Conservation (phyloP, 2,329 filamentous ascomycete genomes). For the Pleurostoma richardsiae region DNA sequence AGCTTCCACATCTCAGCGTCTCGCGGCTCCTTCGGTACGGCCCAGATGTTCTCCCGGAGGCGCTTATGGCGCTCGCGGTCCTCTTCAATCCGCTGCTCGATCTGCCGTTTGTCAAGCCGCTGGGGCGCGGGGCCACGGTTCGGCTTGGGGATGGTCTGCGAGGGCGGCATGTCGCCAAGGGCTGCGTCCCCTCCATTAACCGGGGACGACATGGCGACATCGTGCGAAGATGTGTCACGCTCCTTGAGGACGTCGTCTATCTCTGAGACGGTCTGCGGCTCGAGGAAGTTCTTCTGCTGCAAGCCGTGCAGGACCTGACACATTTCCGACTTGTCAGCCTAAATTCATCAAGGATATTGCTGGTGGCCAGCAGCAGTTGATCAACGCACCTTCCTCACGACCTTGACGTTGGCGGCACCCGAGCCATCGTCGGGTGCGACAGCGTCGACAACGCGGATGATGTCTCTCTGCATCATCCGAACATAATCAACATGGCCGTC, state of each 20-base stretch:
- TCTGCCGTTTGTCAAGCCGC: slow-evolving; percentile 74
- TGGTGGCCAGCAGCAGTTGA: too few relatives aligned
- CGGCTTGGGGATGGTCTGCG: slow-evolving; percentile 31
- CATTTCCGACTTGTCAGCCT: neutral
- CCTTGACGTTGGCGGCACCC: slow-evolving; percentile 89
- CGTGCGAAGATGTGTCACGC: slow-evolving; percentile 61
- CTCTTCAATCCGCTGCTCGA: slow-evolving; percentile 95
- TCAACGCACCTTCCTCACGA: slow-evolving; percentile 70
- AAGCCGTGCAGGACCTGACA: slow-evolving; percentile 62
- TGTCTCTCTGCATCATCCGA: slow-evolving; percentile 91
- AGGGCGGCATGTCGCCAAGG: slow-evolving; percentile 33
- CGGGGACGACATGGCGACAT: slow-evolving; percentile 48
- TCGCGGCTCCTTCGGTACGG: slow-evolving; percentile 60
- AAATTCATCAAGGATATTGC: neutral
- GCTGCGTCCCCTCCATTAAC: slow-evolving; percentile 30
- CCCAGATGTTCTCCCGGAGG: slow-evolving; percentile 89
- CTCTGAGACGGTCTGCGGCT: slow-evolving; percentile 68
- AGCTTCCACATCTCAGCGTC: slow-evolving; percentile 71
- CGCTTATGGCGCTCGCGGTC: slow-evolving; percentile 93
- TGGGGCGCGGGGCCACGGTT: slow-evolving; percentile 25
- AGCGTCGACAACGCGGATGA: slow-evolving; percentile 83
- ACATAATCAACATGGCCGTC: slow-evolving; percentile 78
- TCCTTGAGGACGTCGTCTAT: slow-evolving; percentile 81
- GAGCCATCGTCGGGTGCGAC: slow-evolving; percentile 84
- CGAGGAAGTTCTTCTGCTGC: slow-evolving; percentile 65